These are phyloP conservation scores for Metschnikowia lunata DNA, from an alignment of 805 yeast genomes.

Conservation along the genomic window DNA sequence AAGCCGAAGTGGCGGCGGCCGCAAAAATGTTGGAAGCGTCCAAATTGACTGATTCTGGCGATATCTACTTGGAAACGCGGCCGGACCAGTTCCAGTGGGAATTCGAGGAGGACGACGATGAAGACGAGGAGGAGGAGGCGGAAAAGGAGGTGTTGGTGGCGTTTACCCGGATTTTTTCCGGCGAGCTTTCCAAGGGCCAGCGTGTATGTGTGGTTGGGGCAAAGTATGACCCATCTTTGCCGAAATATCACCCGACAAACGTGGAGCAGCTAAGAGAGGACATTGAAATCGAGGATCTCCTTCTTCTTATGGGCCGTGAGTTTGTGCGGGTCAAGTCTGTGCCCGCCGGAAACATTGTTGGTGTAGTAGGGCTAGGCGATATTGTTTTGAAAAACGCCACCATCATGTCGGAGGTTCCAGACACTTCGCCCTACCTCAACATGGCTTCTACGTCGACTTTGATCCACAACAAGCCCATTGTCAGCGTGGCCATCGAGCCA, in stretches of 20 bases:
- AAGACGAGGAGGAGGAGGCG: constrained; percentile 42
- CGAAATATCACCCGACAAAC: constrained; percentile 27
- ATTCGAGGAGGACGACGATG: constrained; percentile 46
- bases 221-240: constrained; percentile 63
- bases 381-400: constrained; percentile 86
- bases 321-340: constrained; percentile 70
- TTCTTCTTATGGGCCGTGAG: constrained; percentile 89
- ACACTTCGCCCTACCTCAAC: constrained; percentile 74
- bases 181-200: constrained; percentile 73
- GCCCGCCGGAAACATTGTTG: constrained; percentile 94
- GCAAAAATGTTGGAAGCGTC: constrained; percentile 20
- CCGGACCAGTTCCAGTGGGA: constrained; percentile 42
- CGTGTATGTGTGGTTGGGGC: constrained; percentile 78
- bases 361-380: constrained; percentile 86
- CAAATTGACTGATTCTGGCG: constrained; percentile 24
- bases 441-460: constrained; percentile 45
- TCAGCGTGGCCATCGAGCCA: constrained; percentile 95
- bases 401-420: constrained; percentile 50
- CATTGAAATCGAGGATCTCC: constrained; percentile 64
- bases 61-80: constrained; percentile 21
- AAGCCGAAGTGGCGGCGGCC: constrained; percentile 53
- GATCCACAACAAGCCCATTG: constrained; percentile 76
- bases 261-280: constrained; percentile 53
- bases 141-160: constrained; percentile 73
- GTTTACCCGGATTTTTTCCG: constrained; percentile 85